A percentile compares a stretch with the other conserved stretches of the same genome.
These are phyloP conservation scores for Phytophthora aleatoria DNA, from an alignment of 352 stramenopile species.

Conservation along the genomic window DNA sequence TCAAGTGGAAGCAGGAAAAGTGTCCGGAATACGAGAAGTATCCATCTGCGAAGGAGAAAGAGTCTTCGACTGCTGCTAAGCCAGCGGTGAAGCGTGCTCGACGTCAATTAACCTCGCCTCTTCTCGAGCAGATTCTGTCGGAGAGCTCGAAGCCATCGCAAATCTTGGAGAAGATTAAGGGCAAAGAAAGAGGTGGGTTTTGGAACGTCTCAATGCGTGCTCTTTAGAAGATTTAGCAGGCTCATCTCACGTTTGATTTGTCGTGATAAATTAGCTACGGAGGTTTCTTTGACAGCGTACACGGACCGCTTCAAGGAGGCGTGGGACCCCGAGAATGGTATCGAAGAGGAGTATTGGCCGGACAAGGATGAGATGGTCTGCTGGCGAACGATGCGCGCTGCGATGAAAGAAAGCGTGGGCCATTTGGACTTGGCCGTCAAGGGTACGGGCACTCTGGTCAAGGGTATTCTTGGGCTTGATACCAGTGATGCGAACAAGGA, in stretches of 20 bases:
- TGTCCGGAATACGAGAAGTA: constrained; percentile 82
- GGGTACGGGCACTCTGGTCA: constrained; percentile 68
- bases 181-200: constrained; percentile 52
- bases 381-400: constrained; percentile 82
- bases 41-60: constrained; percentile 22
- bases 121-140: constrained; percentile 83
- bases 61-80: constrained; percentile 24
- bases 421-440: constrained; percentile 70
- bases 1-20: constrained; percentile 91
- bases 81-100: constrained; percentile 33
- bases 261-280: constrained; percentile 43
- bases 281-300: constrained; percentile 78
- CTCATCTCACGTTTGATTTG: not conserved
- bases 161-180: constrained; percentile 81
- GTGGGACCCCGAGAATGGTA: constrained; percentile 94
- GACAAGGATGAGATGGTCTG: constrained; percentile 93
- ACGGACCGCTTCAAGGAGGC: constrained; percentile 92
- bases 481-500: constrained; percentile 28
- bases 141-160: constrained; percentile 75
- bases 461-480: constrained; percentile 63
- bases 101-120: constrained; percentile 42
- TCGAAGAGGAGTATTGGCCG: constrained; percentile 96
- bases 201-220: not conserved
- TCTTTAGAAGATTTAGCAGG: not conserved
- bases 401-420: constrained; percentile 78